A percentile compares a stretch with the other conserved stretches of the same genome.
These are phyloP conservation scores for Penicillium sp. DNA, from an alignment of 2,329 filamentous ascomycete genomes.

Conservation along the genomic window DNA sequence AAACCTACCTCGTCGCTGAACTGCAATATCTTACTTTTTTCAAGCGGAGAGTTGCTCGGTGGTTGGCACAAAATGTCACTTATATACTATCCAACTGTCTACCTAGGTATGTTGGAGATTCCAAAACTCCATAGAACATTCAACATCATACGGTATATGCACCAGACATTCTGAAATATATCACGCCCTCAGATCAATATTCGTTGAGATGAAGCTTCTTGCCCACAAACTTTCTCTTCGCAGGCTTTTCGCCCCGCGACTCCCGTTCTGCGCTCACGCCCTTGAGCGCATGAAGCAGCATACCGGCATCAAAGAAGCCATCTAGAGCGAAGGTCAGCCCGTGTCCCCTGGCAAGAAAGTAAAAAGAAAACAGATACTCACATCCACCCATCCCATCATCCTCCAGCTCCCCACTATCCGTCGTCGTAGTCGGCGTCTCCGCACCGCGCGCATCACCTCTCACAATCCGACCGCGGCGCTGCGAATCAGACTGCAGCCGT, in stretches of 20 bases:
- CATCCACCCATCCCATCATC: constrained; percentile 91
- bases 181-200: constrained; percentile 31
- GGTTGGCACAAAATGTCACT: no score
- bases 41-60: no score
- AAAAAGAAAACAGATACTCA: constrained; percentile 55
- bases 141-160: no score
- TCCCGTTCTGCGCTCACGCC: constrained; percentile 46
- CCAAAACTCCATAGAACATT: background rate
- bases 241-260: constrained; percentile 36
- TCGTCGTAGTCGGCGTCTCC: constrained; percentile 61
- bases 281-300: constrained; percentile 85
- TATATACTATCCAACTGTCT: no score
- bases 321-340: constrained; percentile 52
- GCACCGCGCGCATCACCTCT: constrained; percentile 55
- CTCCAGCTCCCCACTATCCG: constrained; percentile 69
- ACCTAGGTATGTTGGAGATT: background rate
- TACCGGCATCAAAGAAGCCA: constrained; percentile 95
- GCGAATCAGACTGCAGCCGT: constrained; percentile 34
- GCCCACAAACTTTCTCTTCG: constrained; percentile 43
- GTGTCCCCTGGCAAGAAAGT: background rate
- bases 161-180: no score
- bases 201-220: constrained; percentile 51
- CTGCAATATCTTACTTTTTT: no score
- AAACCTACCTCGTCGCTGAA: no score
- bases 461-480: constrained; percentile 71